These are phyloP conservation scores for Vigna angularis DNA, from an alignment of 306 rosid genomes.

Conservation along the genomic window DNA sequence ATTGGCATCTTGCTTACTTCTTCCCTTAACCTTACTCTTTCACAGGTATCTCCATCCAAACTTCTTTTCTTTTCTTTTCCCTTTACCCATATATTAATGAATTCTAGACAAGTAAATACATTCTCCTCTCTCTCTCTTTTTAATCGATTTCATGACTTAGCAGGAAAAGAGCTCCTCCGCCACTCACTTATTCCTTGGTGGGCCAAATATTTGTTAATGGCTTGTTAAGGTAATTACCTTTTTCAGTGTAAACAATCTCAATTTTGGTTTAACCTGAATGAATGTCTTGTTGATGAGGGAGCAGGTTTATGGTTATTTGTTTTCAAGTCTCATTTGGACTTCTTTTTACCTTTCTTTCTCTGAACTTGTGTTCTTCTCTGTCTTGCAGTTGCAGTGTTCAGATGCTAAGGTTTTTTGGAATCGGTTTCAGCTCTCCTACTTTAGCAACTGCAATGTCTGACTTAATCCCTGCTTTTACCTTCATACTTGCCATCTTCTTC, in stretches of 20 bases:
- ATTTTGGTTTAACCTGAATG: not conserved
- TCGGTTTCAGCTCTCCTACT: slow-evolving; percentile 31
- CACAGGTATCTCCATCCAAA: not conserved
- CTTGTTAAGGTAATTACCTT: slow-evolving; percentile 6
- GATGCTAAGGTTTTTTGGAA: slow-evolving; percentile 10
- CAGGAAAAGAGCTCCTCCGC: slow-evolving; percentile 21
- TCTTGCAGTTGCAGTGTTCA: slow-evolving; percentile 16
- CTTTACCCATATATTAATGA: not conserved
- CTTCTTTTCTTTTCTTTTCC: not conserved
- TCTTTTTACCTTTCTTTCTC: no score
- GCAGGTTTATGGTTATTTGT: not conserved
- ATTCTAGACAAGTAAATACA: not conserved
- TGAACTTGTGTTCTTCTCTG: not conserved
- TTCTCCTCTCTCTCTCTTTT: not conserved
- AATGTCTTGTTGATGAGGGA: no score
- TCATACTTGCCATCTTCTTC: slow-evolving; percentile 19
- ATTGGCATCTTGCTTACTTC: not conserved
- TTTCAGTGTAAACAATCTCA: not conserved
- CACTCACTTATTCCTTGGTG: not conserved
- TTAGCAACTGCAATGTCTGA: slow-evolving; percentile 27
- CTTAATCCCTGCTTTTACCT: slow-evolving; percentile 33
- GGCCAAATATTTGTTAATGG: slow-evolving; percentile 8
- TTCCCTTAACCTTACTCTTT: not conserved
- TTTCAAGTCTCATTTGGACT: not conserved
- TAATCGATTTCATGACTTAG: not conserved